Base-by-base conservation (phyloP, 2,329 filamentous ascomycete genomes). In the Cordyceps militaris region DNA sequence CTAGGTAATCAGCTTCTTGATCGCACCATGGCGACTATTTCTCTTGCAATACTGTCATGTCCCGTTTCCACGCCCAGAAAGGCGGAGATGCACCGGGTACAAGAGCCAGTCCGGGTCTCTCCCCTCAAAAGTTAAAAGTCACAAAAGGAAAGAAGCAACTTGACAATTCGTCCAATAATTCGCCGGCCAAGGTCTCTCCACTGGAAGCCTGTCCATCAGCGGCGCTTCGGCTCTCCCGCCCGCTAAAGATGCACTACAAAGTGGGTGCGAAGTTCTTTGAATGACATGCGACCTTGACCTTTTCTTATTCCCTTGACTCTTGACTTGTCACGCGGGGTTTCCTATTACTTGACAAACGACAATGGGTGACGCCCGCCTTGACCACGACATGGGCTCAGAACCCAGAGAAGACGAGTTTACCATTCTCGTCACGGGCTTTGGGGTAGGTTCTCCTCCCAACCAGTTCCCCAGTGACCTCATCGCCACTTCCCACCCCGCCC, bases 401-500 rank as follows among this genome's bases (percentile, higher is more conserved):
- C 62, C 64, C 24, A 63, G 64, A 44, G 66, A 73, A 52, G 74
- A 81, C 42, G 81, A 85, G 65, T 68, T 84, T 61, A 81, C 76
- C 24, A 77, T 85, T 58, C 72, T 85, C 59, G 79, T 86, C 62
- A 85, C 82, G 14, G 83, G 83, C 58, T 86, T 85, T 66, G 79
- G 74, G 58, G 83, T 86, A 75, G 59, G 76, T 76, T 47, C 30
- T 51, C 34, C 53, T 57, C 8, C 44, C 48, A 46, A 38, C 60
- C 34, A n/a, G 34, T 36, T 50, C 38, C 52, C 57, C 42, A 26
- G 19, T 38, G 24, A 43, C 40, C 40, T 40, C 51, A 28, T 48
- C 46, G 44, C 40, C 46, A 23, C 43, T 26, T 26, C 23, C 24
- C 38, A 21, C 42, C 28, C n/a, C n/a, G 16, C 30, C n/a, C 26